Evolutionary conservation across 805 yeast species (phyloP).

Genomic region (Blastobotrys peoriensis): DNA sequence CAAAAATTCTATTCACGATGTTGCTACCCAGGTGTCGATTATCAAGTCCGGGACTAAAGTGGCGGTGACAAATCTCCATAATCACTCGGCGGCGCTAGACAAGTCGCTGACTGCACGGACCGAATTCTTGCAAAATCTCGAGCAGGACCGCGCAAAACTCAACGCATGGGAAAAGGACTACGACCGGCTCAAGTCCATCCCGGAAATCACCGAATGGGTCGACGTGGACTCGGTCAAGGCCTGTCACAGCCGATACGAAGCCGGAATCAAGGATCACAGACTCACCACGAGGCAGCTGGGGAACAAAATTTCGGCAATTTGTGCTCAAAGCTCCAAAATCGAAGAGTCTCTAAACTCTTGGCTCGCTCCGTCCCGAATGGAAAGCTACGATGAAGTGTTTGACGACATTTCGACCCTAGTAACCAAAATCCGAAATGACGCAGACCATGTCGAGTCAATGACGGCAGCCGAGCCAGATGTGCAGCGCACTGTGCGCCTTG

Average conservation of each 20-base stretch:
- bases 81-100: slow-evolving; percentile 20
- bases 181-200: slow-evolving; percentile 10
- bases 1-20: neutral
- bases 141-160: slow-evolving; percentile 14
- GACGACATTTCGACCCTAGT: slow-evolving; percentile 24
- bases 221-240: neutral
- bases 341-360: neutral
- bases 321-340: neutral
- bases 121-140: slow-evolving; percentile 20
- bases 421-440: slow-evolving; percentile 21
- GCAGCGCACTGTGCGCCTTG: slow-evolving; percentile 18
- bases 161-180: neutral
- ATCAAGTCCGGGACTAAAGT: slow-evolving; percentile 22
- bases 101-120: slow-evolving; percentile 19
- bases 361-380: neutral
- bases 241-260: neutral
- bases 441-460: slow-evolving; percentile 20
- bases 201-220: neutral
- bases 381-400: slow-evolving; percentile 15
- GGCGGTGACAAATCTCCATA: slow-evolving; percentile 23
- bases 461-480: slow-evolving; percentile 16
- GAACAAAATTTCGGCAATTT: neutral
- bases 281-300: neutral
- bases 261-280: neutral
- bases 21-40: slow-evolving; percentile 12